Percentiles rank a stretch among this genome's conserved stretches.
These are phyloP conservation scores for Dissoconium aciculare DNA, from an alignment of 2,329 filamentous ascomycete species.

Conservation along the genomic window DNA sequence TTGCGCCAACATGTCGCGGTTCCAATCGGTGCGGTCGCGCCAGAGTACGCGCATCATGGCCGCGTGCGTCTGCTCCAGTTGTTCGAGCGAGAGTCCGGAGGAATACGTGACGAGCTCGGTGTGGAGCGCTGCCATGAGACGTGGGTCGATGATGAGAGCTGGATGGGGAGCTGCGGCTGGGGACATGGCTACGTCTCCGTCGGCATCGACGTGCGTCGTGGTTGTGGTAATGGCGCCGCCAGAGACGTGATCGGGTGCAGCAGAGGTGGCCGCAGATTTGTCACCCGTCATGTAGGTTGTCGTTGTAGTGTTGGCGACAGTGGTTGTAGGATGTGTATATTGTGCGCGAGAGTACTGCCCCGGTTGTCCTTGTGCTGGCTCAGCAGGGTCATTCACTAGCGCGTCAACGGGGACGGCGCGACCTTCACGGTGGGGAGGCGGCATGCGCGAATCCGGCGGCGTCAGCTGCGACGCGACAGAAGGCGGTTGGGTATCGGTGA, in stretches of 20 bases:
- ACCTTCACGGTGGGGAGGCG: conserved; percentile 19
- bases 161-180: conserved; percentile 4
- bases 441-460: conserved; percentile 9
- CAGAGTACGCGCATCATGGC: conserved; percentile 84
- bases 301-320: too few relatives aligned
- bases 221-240: conserved; percentile 3
- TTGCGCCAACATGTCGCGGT: conserved; percentile 57
- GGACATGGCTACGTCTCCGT: conserved; percentile 5
- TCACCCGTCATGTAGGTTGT: too few relatives aligned
- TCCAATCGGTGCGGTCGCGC: conserved; percentile 64
- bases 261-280: too few relatives aligned
- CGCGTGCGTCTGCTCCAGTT: conserved; percentile 85
- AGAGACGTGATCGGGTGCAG: not conserved
- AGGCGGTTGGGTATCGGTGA: conserved; percentile 47
- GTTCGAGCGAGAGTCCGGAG: conserved; percentile 72
- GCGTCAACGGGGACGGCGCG: conserved; percentile 24
- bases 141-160: conserved; percentile 34
- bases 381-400: conserved; percentile 27
- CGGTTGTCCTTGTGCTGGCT: not conserved
- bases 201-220: conserved; percentile 8
- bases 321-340: too few relatives aligned
- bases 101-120: conserved; percentile 50
- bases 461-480: conserved; percentile 24
- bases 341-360: too few relatives aligned
- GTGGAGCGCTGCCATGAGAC: conserved; percentile 44